Percentiles rank a stretch among this genome's conserved stretches.
Evolutionary conservation across 2,329 filamentous ascomycete genomes (phyloP).

Genomic region (Aspergillus arachidicola): DNA sequence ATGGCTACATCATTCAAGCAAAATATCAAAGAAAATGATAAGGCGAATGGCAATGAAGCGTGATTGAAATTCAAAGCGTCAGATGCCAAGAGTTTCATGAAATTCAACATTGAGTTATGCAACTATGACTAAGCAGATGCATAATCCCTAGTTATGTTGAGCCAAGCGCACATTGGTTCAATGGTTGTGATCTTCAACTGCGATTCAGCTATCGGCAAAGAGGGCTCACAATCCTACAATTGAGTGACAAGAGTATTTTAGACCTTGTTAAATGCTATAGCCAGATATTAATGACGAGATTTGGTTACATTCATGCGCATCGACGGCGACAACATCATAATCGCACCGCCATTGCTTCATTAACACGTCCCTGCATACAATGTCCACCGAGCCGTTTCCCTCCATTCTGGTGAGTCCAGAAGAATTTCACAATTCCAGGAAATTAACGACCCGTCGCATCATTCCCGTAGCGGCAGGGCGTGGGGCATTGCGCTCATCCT

Average conservation of each 20-base stretch:
- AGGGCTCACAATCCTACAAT: not conserved
- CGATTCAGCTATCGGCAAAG: not conserved
- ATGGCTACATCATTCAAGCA: not conserved
- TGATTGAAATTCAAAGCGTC: not conserved
- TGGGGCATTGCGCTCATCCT: conserved; percentile 14
- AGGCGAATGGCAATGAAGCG: not conserved
- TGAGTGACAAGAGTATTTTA: not conserved
- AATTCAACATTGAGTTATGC: no score
- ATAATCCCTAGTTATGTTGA: not conserved
- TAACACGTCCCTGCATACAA: not conserved
- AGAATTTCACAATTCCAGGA: conserved; percentile 14
- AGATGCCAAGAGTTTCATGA: not conserved
- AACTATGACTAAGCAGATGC: not conserved
- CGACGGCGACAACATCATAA: not conserved
- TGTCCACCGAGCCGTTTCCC: conserved; percentile 8
- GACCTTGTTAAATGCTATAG: no score
- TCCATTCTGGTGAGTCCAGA: conserved; percentile 17
- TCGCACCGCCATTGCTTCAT: not conserved
- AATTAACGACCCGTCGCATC: conserved; percentile 16
- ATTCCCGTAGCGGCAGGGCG: conserved; percentile 29
- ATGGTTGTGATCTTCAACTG: not conserved
- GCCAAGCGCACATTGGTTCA: not conserved
- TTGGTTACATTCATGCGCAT: no score
- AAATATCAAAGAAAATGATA: not conserved
- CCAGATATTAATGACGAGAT: no score